phyloP scores from a whole-genome alignment of 345 rosid species.

The Litchi chinensis region DNA sequence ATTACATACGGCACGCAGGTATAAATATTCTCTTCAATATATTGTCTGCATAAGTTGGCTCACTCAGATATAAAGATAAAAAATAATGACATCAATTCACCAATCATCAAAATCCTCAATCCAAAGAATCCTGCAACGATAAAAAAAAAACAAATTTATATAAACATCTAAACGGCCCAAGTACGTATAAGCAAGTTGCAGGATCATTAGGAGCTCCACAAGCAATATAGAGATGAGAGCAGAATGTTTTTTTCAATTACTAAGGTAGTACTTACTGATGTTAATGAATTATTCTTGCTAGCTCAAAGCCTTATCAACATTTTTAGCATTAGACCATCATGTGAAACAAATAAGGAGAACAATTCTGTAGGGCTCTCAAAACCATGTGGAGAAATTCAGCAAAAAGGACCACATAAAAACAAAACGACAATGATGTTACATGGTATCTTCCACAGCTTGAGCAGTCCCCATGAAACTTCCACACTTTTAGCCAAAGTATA shows the following conservation, averaged over 20 bases:
- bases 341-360: not conserved
- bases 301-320: not conserved
- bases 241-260: not conserved
- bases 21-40: too few species aligned
- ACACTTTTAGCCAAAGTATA: constrained; percentile 26
- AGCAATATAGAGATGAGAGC: not conserved
- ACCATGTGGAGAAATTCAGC: too few species aligned
- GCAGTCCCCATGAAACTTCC: constrained; percentile 45
- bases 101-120: too few species aligned
- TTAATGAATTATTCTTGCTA: too few species aligned
- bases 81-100: not conserved
- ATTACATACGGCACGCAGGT: not conserved
- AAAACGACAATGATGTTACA: too few species aligned
- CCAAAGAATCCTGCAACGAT: not conserved
- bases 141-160: not conserved
- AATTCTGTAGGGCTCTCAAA: too few species aligned
- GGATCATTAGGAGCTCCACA: not conserved
- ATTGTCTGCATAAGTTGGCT: not conserved
- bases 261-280: not conserved
- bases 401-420: too few species aligned
- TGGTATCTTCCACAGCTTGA: too few species aligned
- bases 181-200: not conserved
- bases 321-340: not conserved
- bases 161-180: not conserved
- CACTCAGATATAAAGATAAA: not conserved